Conservation (phyloP, 2,329 filamentous ascomycete genomes). For the Stachybotrys elegans region DNA sequence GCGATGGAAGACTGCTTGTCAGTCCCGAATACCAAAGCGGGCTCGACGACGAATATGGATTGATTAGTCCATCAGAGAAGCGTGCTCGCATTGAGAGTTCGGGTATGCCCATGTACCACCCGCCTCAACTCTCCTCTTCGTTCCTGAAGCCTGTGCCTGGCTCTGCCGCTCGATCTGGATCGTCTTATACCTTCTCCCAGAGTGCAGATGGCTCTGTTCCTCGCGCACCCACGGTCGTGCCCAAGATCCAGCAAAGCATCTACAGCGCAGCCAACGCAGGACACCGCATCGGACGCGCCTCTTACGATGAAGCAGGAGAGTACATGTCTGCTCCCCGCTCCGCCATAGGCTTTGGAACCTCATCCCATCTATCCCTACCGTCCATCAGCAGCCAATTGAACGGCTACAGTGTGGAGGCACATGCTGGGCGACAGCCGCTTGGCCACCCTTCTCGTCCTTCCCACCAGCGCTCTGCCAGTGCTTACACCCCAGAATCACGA, state of each 20-base stretch:
- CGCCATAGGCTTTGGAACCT: no score
- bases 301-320: no score
- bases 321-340: no score
- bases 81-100: constrained; percentile 13
- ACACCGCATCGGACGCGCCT: no score
- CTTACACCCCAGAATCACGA: constrained; percentile 11
- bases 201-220: constrained; percentile 5
- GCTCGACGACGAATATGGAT: constrained; percentile 7
- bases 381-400: no score
- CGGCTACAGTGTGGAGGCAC: no score
- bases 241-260: constrained; percentile 13
- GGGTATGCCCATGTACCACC: constrained; percentile 3
- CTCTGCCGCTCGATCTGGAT: neutral
- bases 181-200: neutral
- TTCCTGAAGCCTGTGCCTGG: constrained; percentile 3
- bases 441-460: constrained; percentile 9
- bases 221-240: constrained; percentile 15
- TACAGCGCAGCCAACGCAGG: no score
- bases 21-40: constrained; percentile 3
- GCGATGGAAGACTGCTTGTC: neutral
- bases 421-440: no score
- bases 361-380: no score
- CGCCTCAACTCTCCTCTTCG: constrained; percentile 2
- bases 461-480: constrained; percentile 18
- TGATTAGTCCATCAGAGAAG: constrained; percentile 16